Percentiles rank a stretch among this genome's conserved stretches.
Conservation (phyloP, 305 asterid genomes). For the Plantago rigida region DNA sequence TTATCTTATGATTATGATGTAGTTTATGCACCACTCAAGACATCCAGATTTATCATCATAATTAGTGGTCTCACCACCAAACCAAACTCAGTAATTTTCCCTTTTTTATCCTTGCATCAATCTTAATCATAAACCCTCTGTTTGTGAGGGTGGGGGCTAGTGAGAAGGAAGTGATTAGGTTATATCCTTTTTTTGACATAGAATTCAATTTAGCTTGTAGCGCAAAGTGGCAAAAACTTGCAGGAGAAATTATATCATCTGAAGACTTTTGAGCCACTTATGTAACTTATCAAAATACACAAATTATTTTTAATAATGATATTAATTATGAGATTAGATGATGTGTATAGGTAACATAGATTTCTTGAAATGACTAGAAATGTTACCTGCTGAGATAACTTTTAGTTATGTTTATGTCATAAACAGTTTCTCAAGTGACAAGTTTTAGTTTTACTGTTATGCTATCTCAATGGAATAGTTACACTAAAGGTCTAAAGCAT, state of each 20-base stretch:
- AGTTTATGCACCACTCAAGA: neutral
- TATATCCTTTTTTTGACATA: neutral
- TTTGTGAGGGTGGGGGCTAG: neutral
- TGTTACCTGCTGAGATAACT: too few species aligned
- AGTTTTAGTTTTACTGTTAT: too few species aligned
- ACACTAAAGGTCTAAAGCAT: too few species aligned
- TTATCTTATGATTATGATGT: neutral
- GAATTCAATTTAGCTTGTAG: neutral
- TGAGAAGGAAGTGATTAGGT: neutral
- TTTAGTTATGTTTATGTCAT: too few species aligned
- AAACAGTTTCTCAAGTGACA: too few species aligned
- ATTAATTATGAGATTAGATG: too few species aligned
- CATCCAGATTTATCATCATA: neutral
- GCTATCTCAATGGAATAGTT: too few species aligned
- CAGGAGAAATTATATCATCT: too few species aligned
- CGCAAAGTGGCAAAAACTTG: neutral
- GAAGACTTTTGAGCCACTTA: too few species aligned
- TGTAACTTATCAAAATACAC: neutral
- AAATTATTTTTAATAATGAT: neutral
- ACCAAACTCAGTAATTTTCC: neutral
- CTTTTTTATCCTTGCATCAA: neutral
- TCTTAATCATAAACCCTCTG: neutral
- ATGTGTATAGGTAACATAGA: too few species aligned
- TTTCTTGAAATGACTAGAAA: too few species aligned
- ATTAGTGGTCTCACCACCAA: constrained; percentile 4